phyloP scores from a whole-genome alignment of 805 yeast genomes.

The Saccharomycopsis guyanensis region DNA sequence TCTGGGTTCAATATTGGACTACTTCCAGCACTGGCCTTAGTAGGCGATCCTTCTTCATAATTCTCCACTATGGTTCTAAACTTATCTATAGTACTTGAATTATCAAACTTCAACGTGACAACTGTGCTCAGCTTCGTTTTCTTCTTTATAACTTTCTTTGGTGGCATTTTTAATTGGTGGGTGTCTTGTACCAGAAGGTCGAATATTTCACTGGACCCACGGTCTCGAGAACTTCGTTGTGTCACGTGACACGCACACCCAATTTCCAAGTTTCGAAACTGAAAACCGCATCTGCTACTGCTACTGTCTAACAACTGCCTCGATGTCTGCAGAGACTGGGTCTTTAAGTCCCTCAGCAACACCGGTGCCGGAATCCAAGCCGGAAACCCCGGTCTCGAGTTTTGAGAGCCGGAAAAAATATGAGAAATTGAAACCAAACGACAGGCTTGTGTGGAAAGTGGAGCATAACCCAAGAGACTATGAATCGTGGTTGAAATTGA shows the following conservation, averaged over 20 bases:
- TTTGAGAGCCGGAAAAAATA: constrained; percentile 23
- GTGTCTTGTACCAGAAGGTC: too few species aligned
- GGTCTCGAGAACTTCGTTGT: too few species aligned
- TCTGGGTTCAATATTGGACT: background rate
- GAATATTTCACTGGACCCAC: too few species aligned
- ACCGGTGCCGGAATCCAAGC: background rate
- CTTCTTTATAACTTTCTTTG: background rate
- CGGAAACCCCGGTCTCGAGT: background rate
- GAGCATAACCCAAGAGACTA: constrained; percentile 47
- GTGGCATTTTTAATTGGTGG: constrained; percentile 1
- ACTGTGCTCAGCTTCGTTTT: too few species aligned
- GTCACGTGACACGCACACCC: too few species aligned
- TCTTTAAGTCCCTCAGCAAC: constrained; percentile 5
- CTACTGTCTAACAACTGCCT: too few species aligned
- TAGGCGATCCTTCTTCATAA: background rate
- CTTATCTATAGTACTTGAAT: constrained; percentile 1
- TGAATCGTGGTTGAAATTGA: constrained; percentile 47
- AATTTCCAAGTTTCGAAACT: too few species aligned
- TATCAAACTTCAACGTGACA: constrained; percentile 2
- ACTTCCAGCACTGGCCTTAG: background rate
- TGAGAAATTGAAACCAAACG: constrained; percentile 43
- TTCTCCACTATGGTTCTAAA: background rate
- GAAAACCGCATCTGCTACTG: too few species aligned
- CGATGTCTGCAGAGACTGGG: too few species aligned
- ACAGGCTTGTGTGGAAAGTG: constrained; percentile 49